A percentile compares a stretch with the other conserved stretches of the same genome.
phyloP scores from a whole-genome alignment of 2,329 filamentous ascomycete species.

The Penicillium sp. region DNA sequence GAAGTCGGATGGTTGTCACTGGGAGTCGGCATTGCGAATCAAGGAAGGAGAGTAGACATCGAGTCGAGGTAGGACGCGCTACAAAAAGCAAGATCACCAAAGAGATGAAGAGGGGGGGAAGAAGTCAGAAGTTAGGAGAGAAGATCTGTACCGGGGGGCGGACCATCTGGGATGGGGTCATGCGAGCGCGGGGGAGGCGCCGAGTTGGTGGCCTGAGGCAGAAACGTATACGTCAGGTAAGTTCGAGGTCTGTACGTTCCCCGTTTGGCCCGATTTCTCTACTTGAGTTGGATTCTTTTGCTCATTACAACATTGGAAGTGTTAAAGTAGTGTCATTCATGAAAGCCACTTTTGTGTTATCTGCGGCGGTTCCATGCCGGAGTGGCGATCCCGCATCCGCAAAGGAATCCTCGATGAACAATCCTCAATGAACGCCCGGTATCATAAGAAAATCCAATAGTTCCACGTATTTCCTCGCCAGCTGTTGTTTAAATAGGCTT shows the following conservation, averaged over 20 bases:
- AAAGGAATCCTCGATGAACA: conserved; percentile 12
- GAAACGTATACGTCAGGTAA: conserved; percentile 16
- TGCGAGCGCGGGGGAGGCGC: conserved; percentile 41
- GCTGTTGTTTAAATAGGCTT: conserved; percentile 47
- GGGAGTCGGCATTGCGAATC: conserved; percentile 51
- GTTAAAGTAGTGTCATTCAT: background rate
- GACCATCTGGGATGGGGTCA: conserved; percentile 32
- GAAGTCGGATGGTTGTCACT: conserved; percentile 44
- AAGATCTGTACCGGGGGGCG: conserved; percentile 16
- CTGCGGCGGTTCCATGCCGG: conserved; percentile 7
- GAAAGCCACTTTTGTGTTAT: conserved; percentile 4
- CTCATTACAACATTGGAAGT: background rate
- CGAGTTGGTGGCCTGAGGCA: conserved; percentile 23
- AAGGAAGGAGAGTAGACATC: conserved; percentile 35
- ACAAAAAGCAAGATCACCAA: conserved; percentile 11
- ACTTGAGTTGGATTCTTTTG: background rate
- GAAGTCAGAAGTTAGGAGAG: conserved; percentile 7
- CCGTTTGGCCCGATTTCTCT: background rate
- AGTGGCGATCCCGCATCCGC: conserved; percentile 8
- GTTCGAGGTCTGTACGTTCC: background rate
- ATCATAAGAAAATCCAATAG: conserved; percentile 18
- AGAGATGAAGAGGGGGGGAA: conserved; percentile 5
- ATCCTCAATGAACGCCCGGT: conserved; percentile 23
- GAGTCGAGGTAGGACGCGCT: conserved; percentile 22
- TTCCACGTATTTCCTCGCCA: background rate